Evolutionary conservation across 768 basidiomycete genomes (phyloP), one percentile per base, ranked within the genome.

Genomic region (Xerocomus potaroensis): DNA sequence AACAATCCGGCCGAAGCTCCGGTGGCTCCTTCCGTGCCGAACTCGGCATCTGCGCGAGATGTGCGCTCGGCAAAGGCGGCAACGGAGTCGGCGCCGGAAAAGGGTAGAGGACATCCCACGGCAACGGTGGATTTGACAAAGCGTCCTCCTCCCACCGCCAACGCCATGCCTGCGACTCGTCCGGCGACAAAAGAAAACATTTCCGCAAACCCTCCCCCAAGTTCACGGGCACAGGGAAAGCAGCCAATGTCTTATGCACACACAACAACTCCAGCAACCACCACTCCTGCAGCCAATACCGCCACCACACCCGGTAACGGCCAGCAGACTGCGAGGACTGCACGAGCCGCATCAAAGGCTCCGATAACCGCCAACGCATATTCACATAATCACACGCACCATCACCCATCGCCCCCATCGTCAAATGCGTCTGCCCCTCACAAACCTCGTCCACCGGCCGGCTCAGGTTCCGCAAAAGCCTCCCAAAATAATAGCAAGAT

Each of bases 181-280:
- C 50, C 69, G 55, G 58, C 68, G 54, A 60, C 72, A 59, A 57
- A 72, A 64, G 53, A 74, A 65, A 60, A 68, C 61, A 31, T 55
- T 19, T 43, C 62, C 15, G 35, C 56, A 16, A 60, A 66, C 41
- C 77, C 78, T 24, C 78, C 76, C 32, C 90, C 86, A 29, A 84
- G 81, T 50, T 87, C 88, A 42, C 79, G 91, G 14, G 90, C 91
- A 19, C 88, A 88, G 54, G 91, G 91, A 56, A 95, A 95, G 73
- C 88, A 91, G 60, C 91, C 91, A 26, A 93, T 93, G 91, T 75
- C 83, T 2, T 91, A 91, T 62, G 52, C 50, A 10, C 66, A 56
- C 0, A 24, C 64, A 1, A 40, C 59, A 5, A 21, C 57, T 10
- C 36, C 66, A 38, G 41, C 60, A 5, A 41, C 67, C 38, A 43